Percentiles rank a stretch among this genome's conserved stretches.
phyloP scores from a whole-genome alignment of 495 filamentous ascomycete species.

The Glutinoglossum americanum region DNA sequence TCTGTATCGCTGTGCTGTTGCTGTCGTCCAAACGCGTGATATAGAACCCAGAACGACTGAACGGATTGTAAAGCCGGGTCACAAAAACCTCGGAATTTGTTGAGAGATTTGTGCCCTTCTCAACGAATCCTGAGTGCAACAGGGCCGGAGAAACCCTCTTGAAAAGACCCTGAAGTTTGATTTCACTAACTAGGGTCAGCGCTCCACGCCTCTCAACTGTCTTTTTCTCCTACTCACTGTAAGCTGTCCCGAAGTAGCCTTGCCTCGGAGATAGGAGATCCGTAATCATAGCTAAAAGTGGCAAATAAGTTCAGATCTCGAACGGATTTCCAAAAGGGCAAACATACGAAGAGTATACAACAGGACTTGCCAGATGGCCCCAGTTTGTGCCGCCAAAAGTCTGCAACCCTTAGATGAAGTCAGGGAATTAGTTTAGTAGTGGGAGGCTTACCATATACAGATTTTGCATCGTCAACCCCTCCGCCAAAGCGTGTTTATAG shows the following conservation, averaged over 20 bases:
- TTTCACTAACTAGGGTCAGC: background rate
- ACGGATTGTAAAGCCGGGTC: background rate
- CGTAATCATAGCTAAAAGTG: background rate
- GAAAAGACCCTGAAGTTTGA: background rate
- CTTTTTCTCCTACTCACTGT: background rate
- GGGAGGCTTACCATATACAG: slow-evolving; percentile 9
- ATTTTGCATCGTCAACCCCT: slow-evolving; percentile 11
- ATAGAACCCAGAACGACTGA: background rate
- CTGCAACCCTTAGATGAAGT: background rate
- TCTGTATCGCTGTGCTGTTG: background rate
- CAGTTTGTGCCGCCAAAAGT: slow-evolving; percentile 14
- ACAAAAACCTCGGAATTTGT: background rate
- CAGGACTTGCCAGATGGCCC: slow-evolving; percentile 5
- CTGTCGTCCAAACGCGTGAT: background rate
- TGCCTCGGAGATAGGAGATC: background rate
- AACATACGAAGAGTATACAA: slow-evolving; percentile 7
- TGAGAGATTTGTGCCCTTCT: background rate
- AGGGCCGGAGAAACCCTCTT: background rate
- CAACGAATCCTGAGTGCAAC: background rate
- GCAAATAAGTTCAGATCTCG: background rate
- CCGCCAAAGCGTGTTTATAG: slow-evolving; percentile 13
- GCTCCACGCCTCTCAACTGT: background rate
- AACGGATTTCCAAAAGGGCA: background rate
- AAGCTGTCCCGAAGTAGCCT: background rate
- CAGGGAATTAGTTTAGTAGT: background rate